Percentiles rank a stretch among this genome's conserved stretches.
These are phyloP conservation scores for Wickerhamomyces xylosicus DNA, from an alignment of 805 yeast genomes.

Conservation along the genomic window DNA sequence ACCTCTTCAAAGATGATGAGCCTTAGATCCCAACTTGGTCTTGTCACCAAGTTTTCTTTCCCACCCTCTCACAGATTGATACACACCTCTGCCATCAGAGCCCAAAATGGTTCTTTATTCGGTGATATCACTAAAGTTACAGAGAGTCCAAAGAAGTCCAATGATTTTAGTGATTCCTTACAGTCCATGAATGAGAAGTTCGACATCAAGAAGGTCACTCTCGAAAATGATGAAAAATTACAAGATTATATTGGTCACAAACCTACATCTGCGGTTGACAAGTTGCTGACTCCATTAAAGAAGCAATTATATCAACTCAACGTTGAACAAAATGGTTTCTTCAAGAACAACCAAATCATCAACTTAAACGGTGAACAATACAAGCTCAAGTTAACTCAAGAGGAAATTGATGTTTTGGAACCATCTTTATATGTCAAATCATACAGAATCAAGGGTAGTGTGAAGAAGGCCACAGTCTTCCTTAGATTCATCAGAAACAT, in stretches of 20 bases:
- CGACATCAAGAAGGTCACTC: slow-evolving; percentile 19
- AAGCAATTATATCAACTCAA: slow-evolving; percentile 49
- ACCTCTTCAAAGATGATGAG: neutral
- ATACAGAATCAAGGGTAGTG: slow-evolving; percentile 74
- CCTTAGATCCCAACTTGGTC: neutral
- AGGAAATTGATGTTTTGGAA: slow-evolving; percentile 71
- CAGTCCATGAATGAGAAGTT: slow-evolving; percentile 17
- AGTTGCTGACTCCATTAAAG: slow-evolving; percentile 61
- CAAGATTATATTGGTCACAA: slow-evolving; percentile 40
- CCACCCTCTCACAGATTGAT: neutral
- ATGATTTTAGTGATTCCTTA: slow-evolving; percentile 16
- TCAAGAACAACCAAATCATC: slow-evolving; percentile 49
- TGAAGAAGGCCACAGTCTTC: slow-evolving; percentile 78
- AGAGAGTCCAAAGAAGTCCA: slow-evolving; percentile 8
- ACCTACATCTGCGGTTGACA: slow-evolving; percentile 45
- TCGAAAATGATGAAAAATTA: slow-evolving; percentile 24
- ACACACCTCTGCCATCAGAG: neutral
- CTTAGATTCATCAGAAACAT: slow-evolving; percentile 67
- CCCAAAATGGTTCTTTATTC: slow-evolving; percentile 10
- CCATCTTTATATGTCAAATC: slow-evolving; percentile 82
- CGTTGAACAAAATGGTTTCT: slow-evolving; percentile 52
- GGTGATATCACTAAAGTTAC: slow-evolving; percentile 16
- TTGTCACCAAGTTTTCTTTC: neutral
- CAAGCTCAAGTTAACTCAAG: slow-evolving; percentile 43
- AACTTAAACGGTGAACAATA: slow-evolving; percentile 35